A percentile compares a stretch with the other conserved stretches of the same genome.
phyloP scores from a whole-genome alignment of 208 protist species.

The Acanthamoeba lenticulata region DNA sequence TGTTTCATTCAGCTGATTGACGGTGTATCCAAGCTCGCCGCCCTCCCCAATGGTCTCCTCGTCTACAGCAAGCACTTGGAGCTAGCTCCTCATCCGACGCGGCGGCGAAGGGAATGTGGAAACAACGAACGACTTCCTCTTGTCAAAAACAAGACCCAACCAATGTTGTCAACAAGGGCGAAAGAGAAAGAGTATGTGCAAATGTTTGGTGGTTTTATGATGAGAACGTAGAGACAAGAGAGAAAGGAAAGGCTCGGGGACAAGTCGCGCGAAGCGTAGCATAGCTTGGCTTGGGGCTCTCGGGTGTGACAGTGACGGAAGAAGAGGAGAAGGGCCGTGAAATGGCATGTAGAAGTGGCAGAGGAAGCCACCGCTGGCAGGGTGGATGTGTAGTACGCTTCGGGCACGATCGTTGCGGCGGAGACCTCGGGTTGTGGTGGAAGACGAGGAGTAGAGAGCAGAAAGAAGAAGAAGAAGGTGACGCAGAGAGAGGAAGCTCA shows the following conservation, averaged over 20 bases:
- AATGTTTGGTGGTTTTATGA: too few species aligned
- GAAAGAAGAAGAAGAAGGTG: not conserved
- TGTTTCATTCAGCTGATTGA: too few species aligned
- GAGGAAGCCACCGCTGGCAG: not conserved
- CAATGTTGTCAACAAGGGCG: too few species aligned
- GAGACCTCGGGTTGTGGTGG: not conserved
- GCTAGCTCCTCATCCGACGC: too few species aligned
- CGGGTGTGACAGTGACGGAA: not conserved
- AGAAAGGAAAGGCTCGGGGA: not conserved
- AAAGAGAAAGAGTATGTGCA: too few species aligned
- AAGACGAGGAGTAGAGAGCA: not conserved
- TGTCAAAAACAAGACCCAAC: too few species aligned
- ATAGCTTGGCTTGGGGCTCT: constrained; percentile 10
- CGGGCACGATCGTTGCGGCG: not conserved
- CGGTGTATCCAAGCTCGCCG: too few species aligned
- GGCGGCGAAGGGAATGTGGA: too few species aligned
- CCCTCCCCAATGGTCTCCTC: too few species aligned
- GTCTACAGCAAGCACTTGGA: too few species aligned
- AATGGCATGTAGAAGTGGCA: not conserved
- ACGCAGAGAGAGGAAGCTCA: not conserved
- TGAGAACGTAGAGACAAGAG: not conserved
- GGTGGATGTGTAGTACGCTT: not conserved
- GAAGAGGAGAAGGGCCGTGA: not conserved
- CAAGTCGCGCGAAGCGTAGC: not conserved
- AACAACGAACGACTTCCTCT: too few species aligned